Conservation (phyloP, 2,329 filamentous ascomycete species). For the Colletotrichum liriopes region DNA sequence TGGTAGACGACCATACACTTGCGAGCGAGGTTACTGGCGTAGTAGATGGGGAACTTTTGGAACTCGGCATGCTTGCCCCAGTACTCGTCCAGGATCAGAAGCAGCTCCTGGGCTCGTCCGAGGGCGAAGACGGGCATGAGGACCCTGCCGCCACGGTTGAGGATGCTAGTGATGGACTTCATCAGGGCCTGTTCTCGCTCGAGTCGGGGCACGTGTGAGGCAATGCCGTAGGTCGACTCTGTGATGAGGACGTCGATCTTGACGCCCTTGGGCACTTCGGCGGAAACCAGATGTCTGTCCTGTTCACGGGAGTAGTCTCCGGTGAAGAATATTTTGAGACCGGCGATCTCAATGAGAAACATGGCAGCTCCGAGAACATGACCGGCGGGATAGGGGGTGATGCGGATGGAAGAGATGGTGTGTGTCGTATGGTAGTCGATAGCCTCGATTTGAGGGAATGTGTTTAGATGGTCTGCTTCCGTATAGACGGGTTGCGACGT, state of each 20-base stretch:
- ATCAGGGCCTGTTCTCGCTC: conserved; percentile 95
- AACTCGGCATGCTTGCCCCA: conserved; percentile 92
- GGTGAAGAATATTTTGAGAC: conserved; percentile 96
- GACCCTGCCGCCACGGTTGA: conserved; percentile 93
- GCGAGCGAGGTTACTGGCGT: conserved; percentile 92
- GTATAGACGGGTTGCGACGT: conserved; percentile 88
- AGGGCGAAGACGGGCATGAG: conserved; percentile 97
- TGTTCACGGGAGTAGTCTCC: conserved; percentile 98
- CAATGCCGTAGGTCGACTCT: conserved; percentile 97
- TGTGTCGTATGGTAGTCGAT: conserved; percentile 99
- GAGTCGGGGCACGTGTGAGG: conserved; percentile 89
- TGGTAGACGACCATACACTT: conserved; percentile 99
- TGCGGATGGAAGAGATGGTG: conserved; percentile 94
- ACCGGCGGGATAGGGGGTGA: conserved; percentile 96
- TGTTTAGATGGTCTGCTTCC: conserved; percentile 94
- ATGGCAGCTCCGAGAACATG: conserved; percentile 99
- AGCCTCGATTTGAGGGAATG: conserved; percentile 94
- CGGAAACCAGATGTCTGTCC: conserved; percentile 94
- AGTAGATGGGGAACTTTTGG: conserved; percentile 95
- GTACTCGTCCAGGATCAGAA: conserved; percentile 96
- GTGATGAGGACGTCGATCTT: conserved; percentile 98
- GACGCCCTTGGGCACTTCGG: conserved; percentile 88
- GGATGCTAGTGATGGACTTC: conserved; percentile 92
- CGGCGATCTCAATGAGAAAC: conserved; percentile 98
- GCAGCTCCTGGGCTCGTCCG: conserved; percentile 91